Evolutionary conservation across 305 asterid genomes (phyloP).

Genomic region (Solanum hybrid): DNA sequence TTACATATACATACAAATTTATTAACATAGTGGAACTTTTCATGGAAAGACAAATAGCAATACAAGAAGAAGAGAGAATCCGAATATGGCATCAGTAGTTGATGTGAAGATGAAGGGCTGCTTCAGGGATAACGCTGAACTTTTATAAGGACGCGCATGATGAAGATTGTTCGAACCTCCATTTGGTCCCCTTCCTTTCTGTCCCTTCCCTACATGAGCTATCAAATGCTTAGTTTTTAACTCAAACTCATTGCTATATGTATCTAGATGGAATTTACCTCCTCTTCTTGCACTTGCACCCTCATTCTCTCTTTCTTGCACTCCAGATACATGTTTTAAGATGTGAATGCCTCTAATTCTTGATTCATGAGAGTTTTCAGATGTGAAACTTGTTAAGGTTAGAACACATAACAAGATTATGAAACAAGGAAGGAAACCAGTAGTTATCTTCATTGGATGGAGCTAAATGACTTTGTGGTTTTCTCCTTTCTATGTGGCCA

Average conservation of each 20-base stretch:
- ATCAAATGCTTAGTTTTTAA: background rate
- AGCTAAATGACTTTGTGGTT: background rate
- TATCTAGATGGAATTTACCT: background rate
- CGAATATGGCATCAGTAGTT: conserved; percentile 9
- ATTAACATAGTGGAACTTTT: background rate
- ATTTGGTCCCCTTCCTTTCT: conserved; percentile 27
- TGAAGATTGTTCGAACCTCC: conserved; percentile 42
- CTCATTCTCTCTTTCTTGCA: background rate
- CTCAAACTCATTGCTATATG: background rate
- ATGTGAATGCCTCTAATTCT: background rate
- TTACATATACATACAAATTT: background rate
- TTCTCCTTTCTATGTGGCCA: background rate
- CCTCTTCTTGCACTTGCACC: background rate
- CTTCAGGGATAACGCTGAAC: conserved; percentile 6
- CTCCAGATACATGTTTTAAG: background rate
- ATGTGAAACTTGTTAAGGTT: background rate
- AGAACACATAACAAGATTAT: conserved; percentile 12
- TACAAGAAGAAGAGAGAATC: conserved; percentile 13
- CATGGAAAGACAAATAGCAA: background rate
- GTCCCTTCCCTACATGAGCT: conserved; percentile 10
- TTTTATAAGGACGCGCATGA: background rate
- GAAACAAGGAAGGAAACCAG: conserved; percentile 12
- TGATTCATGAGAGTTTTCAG: background rate
- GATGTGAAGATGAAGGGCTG: background rate
- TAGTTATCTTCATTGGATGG: conserved; percentile 1